These are phyloP conservation scores for Morella rubra DNA, from an alignment of 306 rosid species.

Conservation along the genomic window DNA sequence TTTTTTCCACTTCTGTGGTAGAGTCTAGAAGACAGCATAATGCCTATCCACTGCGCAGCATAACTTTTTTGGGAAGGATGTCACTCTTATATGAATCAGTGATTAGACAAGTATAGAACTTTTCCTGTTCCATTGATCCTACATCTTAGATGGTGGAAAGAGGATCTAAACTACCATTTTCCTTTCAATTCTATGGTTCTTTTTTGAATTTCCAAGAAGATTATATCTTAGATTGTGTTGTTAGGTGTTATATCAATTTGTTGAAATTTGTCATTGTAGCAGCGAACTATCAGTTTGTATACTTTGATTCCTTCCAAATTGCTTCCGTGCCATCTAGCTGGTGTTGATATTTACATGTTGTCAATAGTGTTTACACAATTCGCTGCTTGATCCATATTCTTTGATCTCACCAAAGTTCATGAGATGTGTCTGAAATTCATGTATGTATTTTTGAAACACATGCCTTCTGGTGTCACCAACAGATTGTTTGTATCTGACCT, in stretches of 20 bases:
- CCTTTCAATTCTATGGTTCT: neutral
- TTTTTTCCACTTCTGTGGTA: neutral
- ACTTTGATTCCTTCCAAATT: neutral
- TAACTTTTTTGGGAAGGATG: neutral
- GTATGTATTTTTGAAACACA: neutral
- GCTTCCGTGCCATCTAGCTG: neutral
- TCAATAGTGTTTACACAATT: neutral
- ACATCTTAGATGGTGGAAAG: neutral
- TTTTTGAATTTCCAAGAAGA: neutral
- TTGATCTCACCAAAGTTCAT: neutral
- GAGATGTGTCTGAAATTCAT: neutral
- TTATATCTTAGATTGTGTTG: neutral
- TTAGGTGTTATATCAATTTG: conserved; percentile 1
- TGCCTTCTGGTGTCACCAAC: neutral
- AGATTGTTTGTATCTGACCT: conserved; percentile 3
- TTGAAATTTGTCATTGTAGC: neutral
- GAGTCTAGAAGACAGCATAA: neutral
- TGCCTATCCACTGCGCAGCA: neutral
- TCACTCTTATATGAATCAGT: neutral
- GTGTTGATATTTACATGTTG: neutral
- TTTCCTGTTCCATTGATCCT: neutral
- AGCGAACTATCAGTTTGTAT: neutral
- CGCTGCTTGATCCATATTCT: neutral
- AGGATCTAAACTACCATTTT: neutral
- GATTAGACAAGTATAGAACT: neutral